Percentiles rank a stretch among this genome's conserved stretches.
Evolutionary conservation across 1,139 yeast genomes (phyloP).

Genomic region (Saccharomycopsis hybrid): DNA sequence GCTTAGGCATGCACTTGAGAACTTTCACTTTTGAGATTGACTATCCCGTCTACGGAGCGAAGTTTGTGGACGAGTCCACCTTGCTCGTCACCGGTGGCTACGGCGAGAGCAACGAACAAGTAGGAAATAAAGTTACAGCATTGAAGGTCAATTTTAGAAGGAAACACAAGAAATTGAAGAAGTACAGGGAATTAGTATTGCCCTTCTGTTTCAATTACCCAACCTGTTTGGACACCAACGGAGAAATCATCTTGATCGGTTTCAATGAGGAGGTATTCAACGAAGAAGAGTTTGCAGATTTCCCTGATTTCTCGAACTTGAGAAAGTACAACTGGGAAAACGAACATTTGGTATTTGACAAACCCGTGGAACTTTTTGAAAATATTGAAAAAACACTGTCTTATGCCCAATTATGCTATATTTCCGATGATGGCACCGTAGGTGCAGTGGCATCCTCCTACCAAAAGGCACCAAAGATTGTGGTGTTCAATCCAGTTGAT

Average conservation of each 20-base stretch:
- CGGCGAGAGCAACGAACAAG: slow-evolving; percentile 87
- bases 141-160: slow-evolving; percentile 48
- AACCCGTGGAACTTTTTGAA: slow-evolving; percentile 38
- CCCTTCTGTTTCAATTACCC: slow-evolving; percentile 69
- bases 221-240: slow-evolving; percentile 54
- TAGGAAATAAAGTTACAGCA: slow-evolving; percentile 80
- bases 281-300: slow-evolving; percentile 46
- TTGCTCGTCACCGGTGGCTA: slow-evolving; percentile 88
- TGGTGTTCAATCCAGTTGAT: slow-evolving; percentile 51
- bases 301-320: slow-evolving; percentile 60
- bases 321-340: slow-evolving; percentile 50
- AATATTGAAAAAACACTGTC: slow-evolving; percentile 40
- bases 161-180: slow-evolving; percentile 46
- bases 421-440: slow-evolving; percentile 47
- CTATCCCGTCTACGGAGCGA: slow-evolving; percentile 78
- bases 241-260: slow-evolving; percentile 56
- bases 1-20: slow-evolving; percentile 19
- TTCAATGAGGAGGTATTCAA: slow-evolving; percentile 51
- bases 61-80: slow-evolving; percentile 56
- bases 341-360: slow-evolving; percentile 56
- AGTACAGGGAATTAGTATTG: slow-evolving; percentile 56
- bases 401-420: slow-evolving; percentile 29
- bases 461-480: slow-evolving; percentile 43
- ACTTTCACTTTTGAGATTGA: slow-evolving; percentile 34
- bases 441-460: slow-evolving; percentile 62